Conservation (phyloP, 371 early-diverging fungal genomes). For the Mortierella sp. region DNA sequence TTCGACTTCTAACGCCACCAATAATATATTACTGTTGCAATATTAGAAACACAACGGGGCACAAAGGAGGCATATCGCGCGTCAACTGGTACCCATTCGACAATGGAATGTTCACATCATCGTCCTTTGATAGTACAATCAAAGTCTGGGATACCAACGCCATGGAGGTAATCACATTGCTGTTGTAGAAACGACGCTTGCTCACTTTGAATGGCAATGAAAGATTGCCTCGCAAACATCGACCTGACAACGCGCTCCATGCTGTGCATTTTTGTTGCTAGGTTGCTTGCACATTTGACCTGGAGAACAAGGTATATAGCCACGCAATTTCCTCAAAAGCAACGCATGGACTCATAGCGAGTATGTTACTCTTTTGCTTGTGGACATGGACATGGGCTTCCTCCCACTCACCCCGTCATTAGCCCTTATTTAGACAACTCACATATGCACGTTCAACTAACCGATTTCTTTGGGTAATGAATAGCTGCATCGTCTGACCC, state of each 20-base stretch:
- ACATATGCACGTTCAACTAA: neutral
- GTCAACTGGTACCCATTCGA: constrained; percentile 91
- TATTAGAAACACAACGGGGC: constrained; percentile 63
- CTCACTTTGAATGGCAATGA: neutral
- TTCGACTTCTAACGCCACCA: constrained; percentile 29
- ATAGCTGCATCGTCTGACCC: constrained; percentile 77
- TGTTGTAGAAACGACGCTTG: neutral
- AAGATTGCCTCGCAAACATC: constrained; percentile 13
- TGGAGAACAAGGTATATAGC: constrained; percentile 75
- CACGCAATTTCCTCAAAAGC: constrained; percentile 84
- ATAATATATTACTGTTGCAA: neutral
- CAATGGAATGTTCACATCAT: constrained; percentile 88
- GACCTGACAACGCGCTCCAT: neutral
- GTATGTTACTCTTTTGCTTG: constrained; percentile 58
- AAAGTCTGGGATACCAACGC: constrained; percentile 90
- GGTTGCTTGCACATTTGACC: constrained; percentile 75
- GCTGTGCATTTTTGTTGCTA: constrained; percentile 24
- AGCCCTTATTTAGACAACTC: neutral
- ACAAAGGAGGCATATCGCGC: constrained; percentile 78
- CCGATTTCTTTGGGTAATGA: neutral
- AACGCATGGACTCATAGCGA: constrained; percentile 84
- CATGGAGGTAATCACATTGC: constrained; percentile 67
- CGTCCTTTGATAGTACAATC: constrained; percentile 85
- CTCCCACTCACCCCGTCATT: neutral
- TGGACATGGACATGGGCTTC: neutral